Conservation (phyloP, 2,329 filamentous ascomycete species). For the Xylaria sp. region DNA sequence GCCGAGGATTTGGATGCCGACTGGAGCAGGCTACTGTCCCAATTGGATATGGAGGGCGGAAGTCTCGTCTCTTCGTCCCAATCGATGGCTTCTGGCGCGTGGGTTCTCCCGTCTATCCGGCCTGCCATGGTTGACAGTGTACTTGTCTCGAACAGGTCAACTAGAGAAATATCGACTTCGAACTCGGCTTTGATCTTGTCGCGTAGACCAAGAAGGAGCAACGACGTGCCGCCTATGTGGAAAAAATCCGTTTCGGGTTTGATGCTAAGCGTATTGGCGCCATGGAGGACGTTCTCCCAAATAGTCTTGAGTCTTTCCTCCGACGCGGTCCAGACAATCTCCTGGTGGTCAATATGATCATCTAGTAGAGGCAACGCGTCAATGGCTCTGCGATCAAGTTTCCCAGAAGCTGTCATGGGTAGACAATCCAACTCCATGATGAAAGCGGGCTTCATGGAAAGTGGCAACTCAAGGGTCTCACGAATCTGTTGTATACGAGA, state of each 20-base stretch:
- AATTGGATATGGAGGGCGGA: no score
- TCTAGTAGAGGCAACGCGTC: background rate
- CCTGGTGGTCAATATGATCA: background rate
- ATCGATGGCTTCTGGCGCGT: background rate
- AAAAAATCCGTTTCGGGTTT: constrained; percentile 12
- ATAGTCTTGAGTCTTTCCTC: background rate
- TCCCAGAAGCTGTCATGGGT: background rate
- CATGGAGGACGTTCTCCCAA: background rate
- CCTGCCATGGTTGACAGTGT: background rate
- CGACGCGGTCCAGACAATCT: background rate
- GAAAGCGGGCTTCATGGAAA: constrained; percentile 6
- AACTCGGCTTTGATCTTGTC: background rate
- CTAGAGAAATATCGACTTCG: background rate
- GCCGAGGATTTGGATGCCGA: background rate
- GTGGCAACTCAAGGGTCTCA: constrained; percentile 1
- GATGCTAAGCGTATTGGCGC: background rate
- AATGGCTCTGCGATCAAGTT: constrained; percentile 8
- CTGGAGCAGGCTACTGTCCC: background rate
- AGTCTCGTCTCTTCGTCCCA: background rate
- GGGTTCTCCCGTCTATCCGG: background rate
- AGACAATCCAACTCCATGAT: background rate
- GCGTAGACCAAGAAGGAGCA: background rate
- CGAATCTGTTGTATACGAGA: background rate
- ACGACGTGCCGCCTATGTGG: constrained; percentile 8
- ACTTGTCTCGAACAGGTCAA: background rate